phyloP scores from a whole-genome alignment of 768 basidiomycete genomes.

The Plicaturopsis crispa region DNA sequence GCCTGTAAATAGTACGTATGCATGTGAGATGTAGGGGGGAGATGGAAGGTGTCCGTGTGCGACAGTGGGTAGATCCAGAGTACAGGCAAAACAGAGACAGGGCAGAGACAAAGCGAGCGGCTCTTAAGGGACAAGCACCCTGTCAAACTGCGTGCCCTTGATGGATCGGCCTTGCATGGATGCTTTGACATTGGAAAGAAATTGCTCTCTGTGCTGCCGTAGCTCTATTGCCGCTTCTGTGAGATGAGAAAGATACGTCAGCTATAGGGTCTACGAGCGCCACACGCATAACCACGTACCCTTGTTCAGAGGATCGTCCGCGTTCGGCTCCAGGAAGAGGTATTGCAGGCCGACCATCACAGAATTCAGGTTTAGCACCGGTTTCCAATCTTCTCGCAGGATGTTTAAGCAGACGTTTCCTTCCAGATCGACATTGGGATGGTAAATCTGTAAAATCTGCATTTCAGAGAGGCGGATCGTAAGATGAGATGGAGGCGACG shows the following conservation, averaged over 20 bases:
- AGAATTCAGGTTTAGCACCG: constrained; percentile 93
- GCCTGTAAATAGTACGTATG: too few relatives aligned
- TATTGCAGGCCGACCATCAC: constrained; percentile 99
- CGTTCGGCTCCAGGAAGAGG: constrained; percentile 96
- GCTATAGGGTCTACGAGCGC: not conserved
- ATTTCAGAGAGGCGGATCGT: constrained; percentile 6
- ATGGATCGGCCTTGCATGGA: constrained; percentile 81
- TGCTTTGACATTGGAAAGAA: constrained; percentile 76
- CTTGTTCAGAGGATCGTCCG: constrained; percentile 98
- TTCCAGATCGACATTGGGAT: constrained; percentile 96
- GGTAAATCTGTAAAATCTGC: constrained; percentile 98
- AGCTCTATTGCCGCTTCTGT: constrained; percentile 95
- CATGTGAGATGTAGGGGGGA: constrained; percentile 23
- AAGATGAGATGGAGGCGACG: constrained; percentile 6
- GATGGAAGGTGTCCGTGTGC: constrained; percentile 21
- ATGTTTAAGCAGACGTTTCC: constrained; percentile 99
- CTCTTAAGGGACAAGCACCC: constrained; percentile 55
- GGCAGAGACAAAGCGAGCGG: constrained; percentile 3
- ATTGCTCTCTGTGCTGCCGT: constrained; percentile 79
- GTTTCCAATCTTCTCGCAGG: constrained; percentile 99
- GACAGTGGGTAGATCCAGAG: too few relatives aligned
- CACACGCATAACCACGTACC: constrained; percentile 38
- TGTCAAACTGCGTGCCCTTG: constrained; percentile 75
- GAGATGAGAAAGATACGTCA: constrained; percentile 8
- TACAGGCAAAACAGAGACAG: constrained; percentile 8